These are phyloP conservation scores for Xenosphaeropsis pyriputrescens DNA, from an alignment of 2,329 filamentous ascomycete species.

Conservation along the genomic window DNA sequence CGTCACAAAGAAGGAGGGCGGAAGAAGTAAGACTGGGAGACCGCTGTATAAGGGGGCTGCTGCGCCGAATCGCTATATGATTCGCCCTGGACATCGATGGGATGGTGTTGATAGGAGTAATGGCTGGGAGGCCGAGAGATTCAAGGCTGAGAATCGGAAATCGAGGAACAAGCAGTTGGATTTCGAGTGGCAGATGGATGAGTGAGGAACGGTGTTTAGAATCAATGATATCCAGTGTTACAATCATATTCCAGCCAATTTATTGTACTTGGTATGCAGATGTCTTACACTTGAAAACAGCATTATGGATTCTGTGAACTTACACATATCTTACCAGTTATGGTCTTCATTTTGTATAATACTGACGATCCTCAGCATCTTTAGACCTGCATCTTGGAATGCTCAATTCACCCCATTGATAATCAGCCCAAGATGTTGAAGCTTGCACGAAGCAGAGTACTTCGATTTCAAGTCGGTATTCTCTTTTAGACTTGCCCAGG, in stretches of 20 bases:
- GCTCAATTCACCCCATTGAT: too few relatives aligned
- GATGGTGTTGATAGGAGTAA: constrained; percentile 91
- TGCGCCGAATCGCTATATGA: constrained; percentile 85
- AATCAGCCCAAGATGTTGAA: too few relatives aligned
- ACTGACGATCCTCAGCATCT: too few relatives aligned
- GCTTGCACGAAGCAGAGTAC: too few relatives aligned
- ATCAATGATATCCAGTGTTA: background rate
- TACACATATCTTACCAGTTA: too few relatives aligned
- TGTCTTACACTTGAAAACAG: background rate
- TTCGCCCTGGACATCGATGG: constrained; percentile 85
- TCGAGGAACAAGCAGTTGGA: constrained; percentile 66
- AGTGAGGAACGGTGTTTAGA: constrained; percentile 27
- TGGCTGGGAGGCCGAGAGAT: constrained; percentile 87
- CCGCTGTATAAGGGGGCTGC: constrained; percentile 61
- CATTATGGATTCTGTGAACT: background rate
- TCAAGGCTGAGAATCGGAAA: constrained; percentile 69
- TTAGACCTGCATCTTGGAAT: too few relatives aligned
- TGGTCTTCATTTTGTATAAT: too few relatives aligned
- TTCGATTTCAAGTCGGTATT: too few relatives aligned
- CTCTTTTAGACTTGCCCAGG: too few relatives aligned
- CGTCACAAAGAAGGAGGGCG: constrained; percentile 30
- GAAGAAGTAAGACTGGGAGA: constrained; percentile 11
- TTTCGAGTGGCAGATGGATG: constrained; percentile 96
- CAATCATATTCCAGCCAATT: background rate
- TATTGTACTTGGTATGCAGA: background rate